A percentile compares a stretch with the other conserved stretches of the same genome.
These are phyloP conservation scores for Asterionellopsis glacialis DNA, from an alignment of 108 stramenopile species.

Conservation along the genomic window DNA sequence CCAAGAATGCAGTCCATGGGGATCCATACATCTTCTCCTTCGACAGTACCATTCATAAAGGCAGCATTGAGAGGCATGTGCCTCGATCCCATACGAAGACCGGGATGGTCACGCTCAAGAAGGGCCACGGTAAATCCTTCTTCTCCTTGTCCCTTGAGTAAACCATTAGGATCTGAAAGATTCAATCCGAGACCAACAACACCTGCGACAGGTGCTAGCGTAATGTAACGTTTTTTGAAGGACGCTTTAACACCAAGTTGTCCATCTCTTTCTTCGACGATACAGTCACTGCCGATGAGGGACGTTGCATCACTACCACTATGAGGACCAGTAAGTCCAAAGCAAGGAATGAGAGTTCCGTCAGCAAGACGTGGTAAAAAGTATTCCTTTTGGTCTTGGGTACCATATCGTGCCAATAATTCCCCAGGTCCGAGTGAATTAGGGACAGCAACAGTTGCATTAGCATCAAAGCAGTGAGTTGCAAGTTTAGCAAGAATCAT, in stretches of 20 bases:
- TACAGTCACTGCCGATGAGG: slow-evolving; percentile 87
- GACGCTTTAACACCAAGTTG: slow-evolving; percentile 90
- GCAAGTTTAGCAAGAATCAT: slow-evolving; percentile 88
- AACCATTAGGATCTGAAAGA: slow-evolving; percentile 87
- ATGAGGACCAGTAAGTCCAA: slow-evolving; percentile 96
- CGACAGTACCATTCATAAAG: slow-evolving; percentile 99
- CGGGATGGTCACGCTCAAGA: slow-evolving; percentile 90
- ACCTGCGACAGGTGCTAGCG: slow-evolving; percentile 95
- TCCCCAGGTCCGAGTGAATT: slow-evolving; percentile 98
- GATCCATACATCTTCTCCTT: slow-evolving; percentile 97
- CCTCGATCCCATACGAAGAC: slow-evolving; percentile 89
- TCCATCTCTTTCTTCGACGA: slow-evolving; percentile 84
- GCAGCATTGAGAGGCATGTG: slow-evolving; percentile 89
- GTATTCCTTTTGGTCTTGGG: slow-evolving; percentile 91
- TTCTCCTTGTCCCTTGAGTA: slow-evolving; percentile 85
- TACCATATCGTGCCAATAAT: slow-evolving; percentile 91
- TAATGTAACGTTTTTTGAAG: slow-evolving; percentile 99
- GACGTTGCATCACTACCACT: slow-evolving; percentile 95
- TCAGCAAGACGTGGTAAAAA: slow-evolving; percentile 91
- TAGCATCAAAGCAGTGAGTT: slow-evolving; percentile 87
- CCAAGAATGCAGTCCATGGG: slow-evolving; percentile 95
- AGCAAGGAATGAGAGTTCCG: slow-evolving; percentile 97
- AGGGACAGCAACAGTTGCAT: slow-evolving; percentile 96
- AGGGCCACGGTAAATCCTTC: slow-evolving; percentile 96
- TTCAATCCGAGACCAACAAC: slow-evolving; percentile 95